A percentile compares a stretch with the other conserved stretches of the same genome.
Conservation (phyloP, 108 stramenopile genomes). For the Cyclotella kingstonii region DNA sequence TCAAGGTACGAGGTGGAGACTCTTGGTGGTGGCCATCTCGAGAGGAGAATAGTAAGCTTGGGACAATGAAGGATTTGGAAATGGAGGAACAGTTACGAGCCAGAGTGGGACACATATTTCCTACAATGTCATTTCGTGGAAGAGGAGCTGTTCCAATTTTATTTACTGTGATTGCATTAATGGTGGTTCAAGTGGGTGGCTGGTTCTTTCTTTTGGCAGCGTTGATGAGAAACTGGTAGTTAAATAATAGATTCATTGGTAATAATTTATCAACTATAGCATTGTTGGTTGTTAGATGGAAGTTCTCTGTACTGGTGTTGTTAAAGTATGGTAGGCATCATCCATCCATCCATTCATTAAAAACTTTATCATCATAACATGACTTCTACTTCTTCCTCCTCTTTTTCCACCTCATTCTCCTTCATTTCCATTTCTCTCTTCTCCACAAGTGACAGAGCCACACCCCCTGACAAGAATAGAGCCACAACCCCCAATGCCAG, state of each 20-base stretch:
- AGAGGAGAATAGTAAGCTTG: neutral
- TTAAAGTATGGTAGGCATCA: too few species aligned
- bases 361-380: neutral
- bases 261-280: neutral
- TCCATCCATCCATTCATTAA: too few species aligned
- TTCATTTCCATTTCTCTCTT: too few species aligned
- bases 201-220: slow-evolving; percentile 24
- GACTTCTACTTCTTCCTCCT: neutral
- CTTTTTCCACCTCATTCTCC: slow-evolving; percentile 22
- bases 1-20: neutral
- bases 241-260: neutral
- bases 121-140: slow-evolving; percentile 36
- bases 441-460: slow-evolving; percentile 54
- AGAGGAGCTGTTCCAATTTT: slow-evolving; percentile 17
- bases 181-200: slow-evolving; percentile 18
- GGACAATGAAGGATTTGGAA: neutral
- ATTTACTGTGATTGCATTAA: slow-evolving; percentile 21
- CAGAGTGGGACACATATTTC: slow-evolving; percentile 33
- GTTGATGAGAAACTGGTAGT: slow-evolving; percentile 5
- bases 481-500: slow-evolving; percentile 71
- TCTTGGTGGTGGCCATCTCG: neutral
- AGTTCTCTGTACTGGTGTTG: too few species aligned
- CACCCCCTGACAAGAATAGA: slow-evolving; percentile 63
- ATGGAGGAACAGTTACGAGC: slow-evolving; percentile 9
- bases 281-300: too few species aligned